phyloP scores from a whole-genome alignment of 1,139 yeast species.

The Hyphopichia pseudoburtonii region DNA sequence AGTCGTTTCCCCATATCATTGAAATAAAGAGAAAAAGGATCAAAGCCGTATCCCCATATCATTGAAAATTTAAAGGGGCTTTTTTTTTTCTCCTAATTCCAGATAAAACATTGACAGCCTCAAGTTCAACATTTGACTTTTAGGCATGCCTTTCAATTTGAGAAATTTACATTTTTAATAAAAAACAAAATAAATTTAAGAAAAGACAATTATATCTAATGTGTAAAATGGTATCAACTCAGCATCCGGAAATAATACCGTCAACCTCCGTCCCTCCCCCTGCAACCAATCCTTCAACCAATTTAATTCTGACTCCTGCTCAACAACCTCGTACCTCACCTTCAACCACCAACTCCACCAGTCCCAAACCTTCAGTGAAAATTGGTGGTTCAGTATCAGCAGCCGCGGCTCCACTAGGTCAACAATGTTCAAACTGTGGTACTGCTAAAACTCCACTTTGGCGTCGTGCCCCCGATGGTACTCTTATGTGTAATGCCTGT shows the following conservation, averaged over 20 bases:
- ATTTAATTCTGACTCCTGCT: neutral
- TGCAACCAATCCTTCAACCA: neutral
- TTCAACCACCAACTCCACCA: neutral
- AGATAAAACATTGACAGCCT: too few relatives aligned
- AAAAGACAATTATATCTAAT: too few relatives aligned
- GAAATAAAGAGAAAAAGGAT: too few relatives aligned
- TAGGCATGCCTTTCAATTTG: too few relatives aligned
- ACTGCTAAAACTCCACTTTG: constrained; percentile 70
- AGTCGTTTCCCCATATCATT: too few relatives aligned
- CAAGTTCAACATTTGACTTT: too few relatives aligned
- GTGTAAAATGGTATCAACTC: too few relatives aligned
- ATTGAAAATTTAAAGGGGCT: too few relatives aligned
- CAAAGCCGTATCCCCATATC: too few relatives aligned
- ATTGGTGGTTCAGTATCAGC: neutral
- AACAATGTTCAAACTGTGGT: constrained; percentile 64
- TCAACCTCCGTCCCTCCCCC: neutral
- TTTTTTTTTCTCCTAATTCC: too few relatives aligned
- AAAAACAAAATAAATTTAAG: too few relatives aligned
- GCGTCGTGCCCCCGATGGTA: constrained; percentile 68
- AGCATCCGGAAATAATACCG: neutral
- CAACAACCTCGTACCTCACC: neutral
- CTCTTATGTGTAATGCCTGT: constrained; percentile 71
- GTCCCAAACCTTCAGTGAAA: constrained; percentile 1
- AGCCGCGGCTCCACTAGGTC: constrained; percentile 27
- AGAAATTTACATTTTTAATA: too few relatives aligned